Conservation (phyloP, 2,329 filamentous ascomycete species). For the Aspergillus transmontanensis region DNA sequence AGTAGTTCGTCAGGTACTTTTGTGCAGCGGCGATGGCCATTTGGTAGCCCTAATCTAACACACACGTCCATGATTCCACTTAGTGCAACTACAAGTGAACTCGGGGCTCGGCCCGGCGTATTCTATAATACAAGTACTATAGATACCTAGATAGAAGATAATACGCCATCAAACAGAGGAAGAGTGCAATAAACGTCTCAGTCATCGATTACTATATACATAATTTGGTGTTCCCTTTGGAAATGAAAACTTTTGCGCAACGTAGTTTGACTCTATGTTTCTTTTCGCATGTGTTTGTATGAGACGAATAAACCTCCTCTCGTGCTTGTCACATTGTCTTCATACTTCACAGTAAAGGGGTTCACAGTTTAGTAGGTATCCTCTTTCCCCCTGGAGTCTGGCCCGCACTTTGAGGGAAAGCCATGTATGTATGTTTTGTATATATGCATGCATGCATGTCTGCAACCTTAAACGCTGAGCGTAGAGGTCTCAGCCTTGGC, state of each 20-base stretch:
- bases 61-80: neutral
- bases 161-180: neutral
- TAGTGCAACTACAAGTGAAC: neutral
- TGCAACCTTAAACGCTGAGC: constrained; percentile 39
- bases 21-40: neutral
- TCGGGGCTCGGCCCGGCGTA: neutral
- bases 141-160: neutral
- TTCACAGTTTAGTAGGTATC: neutral
- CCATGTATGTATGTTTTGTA: neutral
- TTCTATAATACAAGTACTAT: neutral
- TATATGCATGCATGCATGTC: neutral
- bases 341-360: neutral
- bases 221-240: neutral
- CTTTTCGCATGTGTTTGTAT: neutral
- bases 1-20: neutral
- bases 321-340: neutral
- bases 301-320: neutral
- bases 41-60: neutral
- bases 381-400: neutral
- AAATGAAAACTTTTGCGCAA: neutral
- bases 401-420: constrained; percentile 1
- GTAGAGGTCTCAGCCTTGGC: constrained; percentile 41
- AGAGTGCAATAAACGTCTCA: neutral
- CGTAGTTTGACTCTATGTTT: neutral
- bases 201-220: constrained; percentile 15